A percentile compares a stretch with the other conserved stretches of the same genome.
Conservation (phyloP, 805 yeast species). For the Pichia kluyveri region DNA sequence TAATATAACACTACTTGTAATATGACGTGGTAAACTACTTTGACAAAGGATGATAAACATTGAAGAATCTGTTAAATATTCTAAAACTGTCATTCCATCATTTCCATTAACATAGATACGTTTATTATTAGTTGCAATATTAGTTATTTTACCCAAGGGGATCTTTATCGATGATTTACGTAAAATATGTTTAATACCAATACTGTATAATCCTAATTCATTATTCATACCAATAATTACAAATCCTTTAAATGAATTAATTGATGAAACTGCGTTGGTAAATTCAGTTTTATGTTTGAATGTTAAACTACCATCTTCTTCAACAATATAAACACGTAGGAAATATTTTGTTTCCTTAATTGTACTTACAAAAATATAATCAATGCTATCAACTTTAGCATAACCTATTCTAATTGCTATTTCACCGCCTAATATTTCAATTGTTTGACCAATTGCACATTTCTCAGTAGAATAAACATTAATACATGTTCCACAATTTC, state of each 20-base stretch:
- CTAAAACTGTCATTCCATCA: conserved; percentile 52
- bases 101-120: conserved; percentile 67
- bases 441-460: conserved; percentile 29
- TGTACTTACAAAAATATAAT: conserved; percentile 40
- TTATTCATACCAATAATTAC: conserved; percentile 51
- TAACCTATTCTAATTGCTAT: conserved; percentile 32
- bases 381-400: conserved; percentile 22
- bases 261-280: conserved; percentile 36
- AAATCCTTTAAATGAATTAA: conserved; percentile 49
- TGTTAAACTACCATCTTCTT: conserved; percentile 29
- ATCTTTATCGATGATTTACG: conserved; percentile 48
- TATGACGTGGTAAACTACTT: conserved; percentile 60
- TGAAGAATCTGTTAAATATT: conserved; percentile 39
- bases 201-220: conserved; percentile 49
- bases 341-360: conserved; percentile 19
- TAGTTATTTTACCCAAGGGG: conserved; percentile 33
- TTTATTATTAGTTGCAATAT: conserved; percentile 44
- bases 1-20: conserved; percentile 48
- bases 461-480: conserved; percentile 35
- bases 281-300: conserved; percentile 55
- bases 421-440: conserved; percentile 35
- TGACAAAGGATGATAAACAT: conserved; percentile 57
- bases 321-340: conserved; percentile 31
- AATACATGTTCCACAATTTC: conserved; percentile 44
- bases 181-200: conserved; percentile 75